Evolutionary conservation across 257 asterid genomes (phyloP).

Genomic region (Anisodus acutangulus): DNA sequence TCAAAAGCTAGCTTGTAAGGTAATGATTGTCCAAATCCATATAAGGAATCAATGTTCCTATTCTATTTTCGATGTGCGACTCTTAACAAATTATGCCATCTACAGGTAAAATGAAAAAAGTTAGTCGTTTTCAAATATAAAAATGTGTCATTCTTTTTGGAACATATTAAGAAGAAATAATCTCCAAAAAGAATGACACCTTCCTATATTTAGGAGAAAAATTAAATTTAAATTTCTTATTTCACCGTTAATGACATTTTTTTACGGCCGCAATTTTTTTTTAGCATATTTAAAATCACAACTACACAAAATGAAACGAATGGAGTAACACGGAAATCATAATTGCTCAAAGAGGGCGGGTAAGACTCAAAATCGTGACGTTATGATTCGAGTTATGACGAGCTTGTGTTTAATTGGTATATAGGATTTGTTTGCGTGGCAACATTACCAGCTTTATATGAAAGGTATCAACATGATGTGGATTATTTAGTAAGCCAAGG

Average conservation of each 20-base stretch:
- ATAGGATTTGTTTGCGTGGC: constrained; percentile 63
- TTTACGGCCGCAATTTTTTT: neutral
- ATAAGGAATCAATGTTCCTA: too few relatives aligned
- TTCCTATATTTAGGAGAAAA: neutral
- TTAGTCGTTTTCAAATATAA: neutral
- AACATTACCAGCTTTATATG: constrained; percentile 75
- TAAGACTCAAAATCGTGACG: neutral
- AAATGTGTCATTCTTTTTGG: neutral
- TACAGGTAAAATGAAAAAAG: neutral
- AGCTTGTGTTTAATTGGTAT: neutral
- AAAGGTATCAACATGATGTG: constrained; percentile 66
- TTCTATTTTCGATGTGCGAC: too few relatives aligned
- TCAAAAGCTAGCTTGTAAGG: too few relatives aligned
- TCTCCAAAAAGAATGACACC: neutral
- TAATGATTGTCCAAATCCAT: too few relatives aligned
- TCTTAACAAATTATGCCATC: neutral
- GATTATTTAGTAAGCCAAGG: constrained; percentile 69
- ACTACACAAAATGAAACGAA: neutral
- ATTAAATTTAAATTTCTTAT: too few relatives aligned
- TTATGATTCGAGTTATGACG: neutral
- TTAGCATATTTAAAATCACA: neutral
- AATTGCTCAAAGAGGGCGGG: neutral
- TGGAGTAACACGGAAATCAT: neutral
- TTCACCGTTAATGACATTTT: neutral
- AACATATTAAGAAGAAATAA: neutral